Evolutionary conservation across 768 basidiomycete species (phyloP).

Genomic region (Calvatia gigantea): DNA sequence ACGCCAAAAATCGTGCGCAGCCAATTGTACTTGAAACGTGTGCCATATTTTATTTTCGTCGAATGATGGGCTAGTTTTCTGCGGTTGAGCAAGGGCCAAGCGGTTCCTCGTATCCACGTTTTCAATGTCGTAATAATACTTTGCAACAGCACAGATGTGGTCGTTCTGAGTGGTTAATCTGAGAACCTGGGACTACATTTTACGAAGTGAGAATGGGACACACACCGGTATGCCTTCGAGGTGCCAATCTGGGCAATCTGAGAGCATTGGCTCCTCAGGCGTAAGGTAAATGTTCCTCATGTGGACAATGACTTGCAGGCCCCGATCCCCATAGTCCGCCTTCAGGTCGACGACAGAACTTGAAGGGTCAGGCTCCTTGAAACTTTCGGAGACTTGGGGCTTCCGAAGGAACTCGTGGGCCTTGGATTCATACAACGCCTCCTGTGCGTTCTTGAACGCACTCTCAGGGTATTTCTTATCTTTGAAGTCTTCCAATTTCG

Average conservation of each 20-base stretch:
- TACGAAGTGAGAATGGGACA: neutral
- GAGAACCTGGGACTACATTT: neutral
- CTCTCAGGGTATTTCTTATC: neutral
- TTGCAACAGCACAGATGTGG: constrained; percentile 17
- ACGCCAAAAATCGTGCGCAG: no score
- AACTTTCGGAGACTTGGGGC: constrained; percentile 13
- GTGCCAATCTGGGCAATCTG: constrained; percentile 20
- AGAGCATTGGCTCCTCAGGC: constrained; percentile 17
- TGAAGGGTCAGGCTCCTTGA: constrained; percentile 15
- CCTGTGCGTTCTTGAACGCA: no score
- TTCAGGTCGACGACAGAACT: constrained; percentile 21
- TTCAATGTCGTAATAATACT: constrained; percentile 16
- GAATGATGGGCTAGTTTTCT: constrained; percentile 18
- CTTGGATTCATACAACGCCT: neutral
- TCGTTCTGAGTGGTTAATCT: no score
- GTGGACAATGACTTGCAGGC: constrained; percentile 19
- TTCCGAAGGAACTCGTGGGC: constrained; percentile 20
- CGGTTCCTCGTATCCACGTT: constrained; percentile 17
- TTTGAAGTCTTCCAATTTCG: neutral
- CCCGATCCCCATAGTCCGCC: neutral
- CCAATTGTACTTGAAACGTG: no score
- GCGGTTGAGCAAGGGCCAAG: constrained; percentile 14
- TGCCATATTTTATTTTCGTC: no score
- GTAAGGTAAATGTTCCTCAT: constrained; percentile 19
- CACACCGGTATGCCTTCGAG: neutral